Base-by-base conservation (phyloP, 495 filamentous ascomycete species). In the Podospora australis region DNA sequence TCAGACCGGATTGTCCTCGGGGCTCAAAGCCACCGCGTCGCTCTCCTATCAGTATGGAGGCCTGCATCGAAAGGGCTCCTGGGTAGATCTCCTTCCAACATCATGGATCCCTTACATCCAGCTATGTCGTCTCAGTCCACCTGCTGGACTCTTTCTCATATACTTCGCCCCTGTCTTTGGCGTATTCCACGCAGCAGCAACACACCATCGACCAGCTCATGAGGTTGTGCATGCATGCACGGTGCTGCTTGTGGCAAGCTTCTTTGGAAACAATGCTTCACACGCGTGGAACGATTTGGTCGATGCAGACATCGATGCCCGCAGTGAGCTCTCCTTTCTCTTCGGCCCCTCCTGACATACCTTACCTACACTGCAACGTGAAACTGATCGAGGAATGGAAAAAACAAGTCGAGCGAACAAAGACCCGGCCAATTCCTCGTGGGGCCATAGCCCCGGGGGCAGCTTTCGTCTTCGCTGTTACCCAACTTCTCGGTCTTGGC, bases 281-380 rank as follows among this genome's bases (percentile, higher is more conserved):
- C 63, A 67, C 56, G 63, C 62, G 23, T 71, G 67, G 67, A 70
- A 73, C 56, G 70, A 71, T 55, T 59, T 70, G 17, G 50, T 69
- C 55, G 68, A 73, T 46, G 64, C 64, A 9, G 62, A 58, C 16
- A 47, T 73, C 30, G 70, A 73, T 50, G 49, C 52, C 8, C n/a
- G n/a, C n/a, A n/a, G n/a, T n/a, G n/a, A n/a, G n/a, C n/a, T n/a
- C n/a, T n/a, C n/a, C n/a, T n/a, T n/a, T n/a, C n/a, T n/a, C n/a
- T n/a, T n/a, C n/a, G n/a, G n/a, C n/a, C n/a, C n/a, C n/a, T n/a
- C n/a, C n/a, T n/a, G n/a, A n/a, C n/a, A n/a, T n/a, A n/a, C n/a
- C n/a, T n/a, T n/a, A n/a, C n/a, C n/a, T n/a, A n/a, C n/a, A n/a
- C n/a, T n/a, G n/a, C n/a, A n/a, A n/a, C n/a, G n/a, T n/a, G n/a